phyloP scores from a whole-genome alignment of 1,284 basidiomycete species.

The Phenoliferia sp. region DNA sequence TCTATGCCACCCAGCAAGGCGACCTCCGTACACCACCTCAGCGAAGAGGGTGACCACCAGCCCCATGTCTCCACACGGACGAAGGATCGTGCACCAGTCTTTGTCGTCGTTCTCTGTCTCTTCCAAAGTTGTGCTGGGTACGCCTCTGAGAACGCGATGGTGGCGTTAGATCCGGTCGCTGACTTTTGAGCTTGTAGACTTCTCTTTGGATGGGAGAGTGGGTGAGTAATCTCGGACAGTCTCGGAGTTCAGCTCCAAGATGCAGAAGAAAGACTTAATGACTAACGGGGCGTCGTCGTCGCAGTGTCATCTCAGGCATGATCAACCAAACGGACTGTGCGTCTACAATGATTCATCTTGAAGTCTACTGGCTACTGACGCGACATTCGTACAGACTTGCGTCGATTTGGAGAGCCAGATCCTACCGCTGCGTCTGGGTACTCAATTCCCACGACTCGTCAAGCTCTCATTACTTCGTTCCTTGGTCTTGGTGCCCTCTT shows the following conservation, averaged over 20 bases:
- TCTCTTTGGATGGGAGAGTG: conserved; percentile 31
- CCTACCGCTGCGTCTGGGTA: conserved; percentile 16
- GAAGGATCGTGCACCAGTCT: conserved; percentile 28
- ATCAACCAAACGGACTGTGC: conserved; percentile 20
- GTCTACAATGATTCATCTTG: too few species aligned
- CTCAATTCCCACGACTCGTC: conserved; percentile 25
- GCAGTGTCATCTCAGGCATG: conserved; percentile 25
- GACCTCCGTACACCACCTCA: not conserved
- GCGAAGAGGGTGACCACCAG: too few species aligned
- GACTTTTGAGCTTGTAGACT: conserved; percentile 7
- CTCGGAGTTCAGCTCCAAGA: too few species aligned
- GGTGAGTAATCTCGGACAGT: too few species aligned
- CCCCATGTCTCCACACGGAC: not conserved
- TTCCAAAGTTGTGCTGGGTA: conserved; percentile 10
- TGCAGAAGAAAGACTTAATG: too few species aligned
- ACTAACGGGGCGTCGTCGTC: too few species aligned
- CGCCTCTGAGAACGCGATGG: not conserved
- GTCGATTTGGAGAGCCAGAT: conserved; percentile 25
- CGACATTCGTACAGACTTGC: conserved; percentile 22
- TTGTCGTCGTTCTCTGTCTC: conserved; percentile 29
- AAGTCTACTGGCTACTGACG: too few species aligned
- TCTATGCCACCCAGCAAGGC: not conserved
- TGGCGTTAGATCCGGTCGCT: not conserved
- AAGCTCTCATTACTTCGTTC: conserved; percentile 28
- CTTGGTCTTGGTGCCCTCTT: conserved; percentile 26